Percentiles rank a stretch among this genome's conserved stretches.
phyloP scores from a whole-genome alignment of 495 filamentous ascomycete genomes.

The Penicillium herquei region DNA sequence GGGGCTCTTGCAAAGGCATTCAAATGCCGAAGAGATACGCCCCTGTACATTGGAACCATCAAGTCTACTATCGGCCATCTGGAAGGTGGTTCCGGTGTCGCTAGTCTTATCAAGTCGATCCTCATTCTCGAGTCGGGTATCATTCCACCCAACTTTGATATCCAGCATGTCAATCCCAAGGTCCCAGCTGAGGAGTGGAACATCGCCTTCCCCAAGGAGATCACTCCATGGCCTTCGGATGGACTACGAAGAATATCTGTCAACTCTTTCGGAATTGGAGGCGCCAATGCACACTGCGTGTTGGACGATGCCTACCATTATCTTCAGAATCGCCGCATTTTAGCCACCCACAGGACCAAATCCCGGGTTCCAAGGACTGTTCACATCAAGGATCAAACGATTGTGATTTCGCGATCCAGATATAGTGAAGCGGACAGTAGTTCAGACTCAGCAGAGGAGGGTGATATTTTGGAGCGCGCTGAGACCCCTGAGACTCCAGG shows the following conservation, averaged over 20 bases:
- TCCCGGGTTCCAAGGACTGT: not conserved
- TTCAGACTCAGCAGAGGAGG: slow-evolving; percentile 10
- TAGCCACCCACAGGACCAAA: not conserved
- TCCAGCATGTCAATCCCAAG: slow-evolving; percentile 37
- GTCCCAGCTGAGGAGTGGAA: slow-evolving; percentile 15
- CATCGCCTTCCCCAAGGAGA: slow-evolving; percentile 23
- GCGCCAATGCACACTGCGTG: slow-evolving; percentile 39
- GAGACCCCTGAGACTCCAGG: slow-evolving; percentile 9
- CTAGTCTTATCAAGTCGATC: slow-evolving; percentile 40
- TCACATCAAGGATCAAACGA: not conserved
- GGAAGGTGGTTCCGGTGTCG: slow-evolving; percentile 46
- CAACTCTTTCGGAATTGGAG: slow-evolving; percentile 48
- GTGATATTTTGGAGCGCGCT: not conserved
- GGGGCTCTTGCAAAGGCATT: slow-evolving; percentile 35
- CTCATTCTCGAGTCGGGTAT: slow-evolving; percentile 39
- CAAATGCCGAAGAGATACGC: slow-evolving; percentile 14
- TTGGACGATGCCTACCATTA: slow-evolving; percentile 24
- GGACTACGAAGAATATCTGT: slow-evolving; percentile 50
- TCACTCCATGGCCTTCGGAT: slow-evolving; percentile 29
- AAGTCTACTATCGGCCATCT: slow-evolving; percentile 48
- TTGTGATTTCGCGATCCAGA: not conserved
- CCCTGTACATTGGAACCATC: slow-evolving; percentile 33
- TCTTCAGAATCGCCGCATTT: not conserved
- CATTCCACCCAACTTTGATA: slow-evolving; percentile 33
- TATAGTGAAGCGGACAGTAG: not conserved